Base-by-base conservation (phyloP, 139 green algal genomes). In the Mesostigma viride region DNA sequence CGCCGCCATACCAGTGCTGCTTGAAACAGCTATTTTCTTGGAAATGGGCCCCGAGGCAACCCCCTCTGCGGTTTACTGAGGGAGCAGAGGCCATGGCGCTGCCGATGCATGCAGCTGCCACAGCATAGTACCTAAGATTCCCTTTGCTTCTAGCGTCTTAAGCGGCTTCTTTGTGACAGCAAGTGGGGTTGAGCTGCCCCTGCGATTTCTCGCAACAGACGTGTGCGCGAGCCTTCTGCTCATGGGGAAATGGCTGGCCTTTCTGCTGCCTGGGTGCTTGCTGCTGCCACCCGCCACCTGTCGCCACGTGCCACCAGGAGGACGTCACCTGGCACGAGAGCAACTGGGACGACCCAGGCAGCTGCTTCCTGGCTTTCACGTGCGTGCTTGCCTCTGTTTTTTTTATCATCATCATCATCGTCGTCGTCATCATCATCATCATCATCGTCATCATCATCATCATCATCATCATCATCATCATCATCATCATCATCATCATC, bases 301-400 rank as follows among this genome's bases (percentile, higher is more conserved):
- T 11, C 26, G 26, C 27, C 56, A 14, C 14, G 26, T 32, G 11
- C 11, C 2, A 31, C 57, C 53, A 81, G 4, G 33, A 68, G 2
- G 92, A 97, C 76, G 84, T 97, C 65, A 95, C 89, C 0, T 99
- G 93, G 93, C 93, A 98, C 71, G 93, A 99, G 71, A 70, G 87
- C 72, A 83, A 92, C 72, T 99, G 93, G 93, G 76, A 86, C 71
- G 87, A 99, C 75, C 68, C 79, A 2, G 89, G 96, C 58, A 87
- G 69, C 30, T 80, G 81, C 30, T 99, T 96, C 80, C 80, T 99
- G 28, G 90, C 91, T 48, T 97, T 95, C 81, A 94, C 85, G 8
- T 82, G 40, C 40, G 14, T 14, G 17, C 40, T 53, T 53, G 14
- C 14, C 14, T 53, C 40, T 53, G 40, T 53, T 53, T 53, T 24